Conservation (phyloP, 306 rosid genomes). For the Oemleria cerasiformis region DNA sequence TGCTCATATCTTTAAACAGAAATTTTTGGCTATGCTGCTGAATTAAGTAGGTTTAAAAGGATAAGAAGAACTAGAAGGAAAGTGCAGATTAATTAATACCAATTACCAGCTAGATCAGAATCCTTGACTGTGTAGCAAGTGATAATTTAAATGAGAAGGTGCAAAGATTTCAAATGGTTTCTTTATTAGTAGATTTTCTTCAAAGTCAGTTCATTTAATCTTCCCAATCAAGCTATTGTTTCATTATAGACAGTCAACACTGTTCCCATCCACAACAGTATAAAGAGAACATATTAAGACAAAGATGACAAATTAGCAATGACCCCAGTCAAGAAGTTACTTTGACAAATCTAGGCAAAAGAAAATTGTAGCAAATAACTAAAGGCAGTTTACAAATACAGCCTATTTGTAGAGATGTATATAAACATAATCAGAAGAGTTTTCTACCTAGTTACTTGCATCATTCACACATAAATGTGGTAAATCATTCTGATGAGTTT, state of each 20-base stretch:
- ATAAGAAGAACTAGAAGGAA: no score
- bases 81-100: background rate
- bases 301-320: conserved; percentile 2
- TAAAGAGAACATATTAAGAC: background rate
- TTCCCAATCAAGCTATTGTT: background rate
- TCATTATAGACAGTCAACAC: conserved; percentile 1
- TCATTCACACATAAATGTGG: conserved; percentile 1
- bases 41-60: no score
- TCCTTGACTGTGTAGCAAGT: background rate
- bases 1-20: background rate
- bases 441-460: background rate
- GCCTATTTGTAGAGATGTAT: background rate
- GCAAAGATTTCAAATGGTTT: background rate
- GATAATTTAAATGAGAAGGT: background rate
- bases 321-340: background rate
- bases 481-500: background rate
- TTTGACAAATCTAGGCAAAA: background rate
- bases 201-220: background rate
- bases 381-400: background rate
- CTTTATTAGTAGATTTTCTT: background rate
- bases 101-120: conserved; percentile 6
- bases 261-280: background rate
- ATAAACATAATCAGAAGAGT: background rate
- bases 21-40: background rate
- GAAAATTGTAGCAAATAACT: background rate